These are phyloP conservation scores for Achaetomium macrosporum DNA, from an alignment of 2,329 filamentous ascomycete genomes.

Conservation along the genomic window DNA sequence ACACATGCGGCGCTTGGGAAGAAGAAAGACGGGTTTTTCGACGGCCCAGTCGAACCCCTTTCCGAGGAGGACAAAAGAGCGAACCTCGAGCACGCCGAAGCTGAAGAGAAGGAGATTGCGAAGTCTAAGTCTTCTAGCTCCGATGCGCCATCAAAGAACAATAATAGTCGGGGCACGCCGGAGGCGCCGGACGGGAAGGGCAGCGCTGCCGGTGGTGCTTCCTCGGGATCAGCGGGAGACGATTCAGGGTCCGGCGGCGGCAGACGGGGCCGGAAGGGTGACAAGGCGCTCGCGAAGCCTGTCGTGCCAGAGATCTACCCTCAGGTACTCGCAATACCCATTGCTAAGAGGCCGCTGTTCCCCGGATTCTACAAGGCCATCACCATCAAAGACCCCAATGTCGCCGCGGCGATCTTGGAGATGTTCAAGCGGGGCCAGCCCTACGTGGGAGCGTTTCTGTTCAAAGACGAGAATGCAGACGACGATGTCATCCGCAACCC, in stretches of 20 bases:
- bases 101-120: constrained; percentile 42
- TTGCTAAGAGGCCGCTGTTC: constrained; percentile 87
- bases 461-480: constrained; percentile 93
- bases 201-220: constrained; percentile 50
- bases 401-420: constrained; percentile 86
- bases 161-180: constrained; percentile 30
- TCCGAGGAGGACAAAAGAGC: constrained; percentile 49
- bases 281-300: constrained; percentile 77
- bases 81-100: constrained; percentile 43
- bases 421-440: constrained; percentile 96
- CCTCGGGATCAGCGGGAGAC: constrained; percentile 46
- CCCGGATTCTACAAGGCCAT: constrained; percentile 99
- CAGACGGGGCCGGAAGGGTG: constrained; percentile 66
- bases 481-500: constrained; percentile 87
- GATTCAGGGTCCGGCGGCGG: constrained; percentile 49
- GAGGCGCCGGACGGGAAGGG: constrained; percentile 50
- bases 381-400: constrained; percentile 88
- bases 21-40: constrained; percentile 46
- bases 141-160: constrained; percentile 37
- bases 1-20: constrained; percentile 33
- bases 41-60: constrained; percentile 44
- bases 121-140: constrained; percentile 40
- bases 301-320: constrained; percentile 92
- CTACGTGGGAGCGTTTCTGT: constrained; percentile 92
- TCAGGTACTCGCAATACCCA: constrained; percentile 95